Evolutionary conservation across 192 early-diverging fungal genomes (phyloP).

Genomic region (Phycomyces nitens): DNA sequence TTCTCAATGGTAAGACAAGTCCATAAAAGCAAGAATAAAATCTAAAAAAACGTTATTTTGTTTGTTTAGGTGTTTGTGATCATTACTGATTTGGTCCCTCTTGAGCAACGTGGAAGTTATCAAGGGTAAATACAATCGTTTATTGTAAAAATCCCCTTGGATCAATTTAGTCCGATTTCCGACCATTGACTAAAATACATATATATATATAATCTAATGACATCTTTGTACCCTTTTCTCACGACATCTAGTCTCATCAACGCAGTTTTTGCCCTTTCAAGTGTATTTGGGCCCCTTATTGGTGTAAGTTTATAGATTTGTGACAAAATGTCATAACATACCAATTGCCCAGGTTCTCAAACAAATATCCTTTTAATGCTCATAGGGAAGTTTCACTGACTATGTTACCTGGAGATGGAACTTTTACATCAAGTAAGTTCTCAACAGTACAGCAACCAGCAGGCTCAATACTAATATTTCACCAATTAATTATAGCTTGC

Average conservation of each 20-base stretch:
- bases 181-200: too few relatives aligned
- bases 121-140: conserved; percentile 29
- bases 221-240: background rate
- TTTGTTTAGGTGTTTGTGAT: conserved; percentile 60
- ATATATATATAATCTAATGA: background rate
- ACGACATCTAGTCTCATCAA: conserved; percentile 23
- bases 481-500: conserved; percentile 21
- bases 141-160: background rate
- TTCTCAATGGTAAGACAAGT: conserved; percentile 43
- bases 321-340: conserved; percentile 1
- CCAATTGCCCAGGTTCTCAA: background rate
- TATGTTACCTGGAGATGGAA: conserved; percentile 38
- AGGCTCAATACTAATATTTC: background rate
- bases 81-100: conserved; percentile 79
- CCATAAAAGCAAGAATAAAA: background rate
- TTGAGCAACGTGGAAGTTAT: conserved; percentile 79
- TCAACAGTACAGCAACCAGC: background rate
- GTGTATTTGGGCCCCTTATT: conserved; percentile 38
- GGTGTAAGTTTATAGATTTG: conserved; percentile 21
- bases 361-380: background rate
- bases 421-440: conserved; percentile 40
- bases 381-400: conserved; percentile 31
- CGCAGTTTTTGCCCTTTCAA: conserved; percentile 37
- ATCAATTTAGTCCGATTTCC: background rate
- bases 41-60: background rate